A percentile compares a stretch with the other conserved stretches of the same genome.
phyloP scores from a whole-genome alignment of 2,329 filamentous ascomycete species.

The Cercospora sojina region DNA sequence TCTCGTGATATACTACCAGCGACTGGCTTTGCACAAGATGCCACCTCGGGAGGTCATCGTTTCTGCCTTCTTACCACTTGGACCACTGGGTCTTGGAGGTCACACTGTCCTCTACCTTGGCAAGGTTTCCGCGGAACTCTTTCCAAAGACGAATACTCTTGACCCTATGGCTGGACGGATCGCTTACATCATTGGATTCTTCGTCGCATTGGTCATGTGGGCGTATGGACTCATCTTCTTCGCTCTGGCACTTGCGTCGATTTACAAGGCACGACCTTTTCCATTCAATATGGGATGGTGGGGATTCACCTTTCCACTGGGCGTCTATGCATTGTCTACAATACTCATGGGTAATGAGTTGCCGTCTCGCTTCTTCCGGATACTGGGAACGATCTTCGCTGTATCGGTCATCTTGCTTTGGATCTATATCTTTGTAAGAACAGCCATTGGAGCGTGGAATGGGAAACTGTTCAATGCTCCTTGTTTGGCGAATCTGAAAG shows the following conservation, averaged over 20 bases:
- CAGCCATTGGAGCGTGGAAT: constrained; percentile 20
- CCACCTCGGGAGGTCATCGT: constrained; percentile 67
- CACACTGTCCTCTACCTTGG: constrained; percentile 45
- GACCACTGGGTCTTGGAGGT: constrained; percentile 65
- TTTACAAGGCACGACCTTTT: constrained; percentile 46
- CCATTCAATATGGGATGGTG: constrained; percentile 65
- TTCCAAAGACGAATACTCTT: constrained; percentile 13
- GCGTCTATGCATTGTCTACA: constrained; percentile 55
- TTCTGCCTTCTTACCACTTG: constrained; percentile 65
- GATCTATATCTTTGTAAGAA: constrained; percentile 38
- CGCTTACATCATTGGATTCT: constrained; percentile 55
- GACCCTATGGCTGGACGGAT: constrained; percentile 47
- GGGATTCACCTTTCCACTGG: constrained; percentile 59
- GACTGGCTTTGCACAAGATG: constrained; percentile 64
- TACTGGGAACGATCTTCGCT: constrained; percentile 56
- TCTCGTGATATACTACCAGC: constrained; percentile 67
- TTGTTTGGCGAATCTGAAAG: constrained; percentile 24
- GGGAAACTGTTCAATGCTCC: constrained; percentile 24
- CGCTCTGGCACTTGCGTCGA: constrained; percentile 49
- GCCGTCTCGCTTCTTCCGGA: constrained; percentile 54
- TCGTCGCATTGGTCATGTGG: constrained; percentile 57
- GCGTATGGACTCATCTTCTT: constrained; percentile 51
- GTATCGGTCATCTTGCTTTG: constrained; percentile 54
- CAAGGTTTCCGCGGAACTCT: constrained; percentile 32
- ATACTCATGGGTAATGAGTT: constrained; percentile 52